Evolutionary conservation across 768 basidiomycete species (phyloP).

Genomic region (Glaciozyma martinii): DNA sequence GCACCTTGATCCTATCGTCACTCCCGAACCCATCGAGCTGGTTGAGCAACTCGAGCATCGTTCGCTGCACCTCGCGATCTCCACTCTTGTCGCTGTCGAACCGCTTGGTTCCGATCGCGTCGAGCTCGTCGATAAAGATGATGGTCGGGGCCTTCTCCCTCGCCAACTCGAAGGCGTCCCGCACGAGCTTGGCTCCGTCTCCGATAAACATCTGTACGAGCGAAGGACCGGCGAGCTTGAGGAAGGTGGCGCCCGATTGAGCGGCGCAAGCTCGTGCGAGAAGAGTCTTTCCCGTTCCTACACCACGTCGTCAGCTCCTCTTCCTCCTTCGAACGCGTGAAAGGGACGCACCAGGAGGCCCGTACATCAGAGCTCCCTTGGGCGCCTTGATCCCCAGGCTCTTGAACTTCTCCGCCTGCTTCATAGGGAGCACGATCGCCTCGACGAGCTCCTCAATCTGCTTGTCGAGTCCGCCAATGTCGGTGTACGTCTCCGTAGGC

Average conservation of each 20-base stretch:
- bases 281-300: constrained; percentile 92
- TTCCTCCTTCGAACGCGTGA: neutral
- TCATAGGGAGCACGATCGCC: constrained; percentile 96
- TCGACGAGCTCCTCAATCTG: constrained; percentile 98
- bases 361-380: constrained; percentile 98
- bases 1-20: constrained; percentile 91
- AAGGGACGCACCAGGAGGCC: constrained; percentile 69
- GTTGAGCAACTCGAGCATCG: constrained; percentile 98
- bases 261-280: constrained; percentile 96
- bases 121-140: constrained; percentile 56
- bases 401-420: constrained; percentile 97
- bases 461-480: constrained; percentile 96
- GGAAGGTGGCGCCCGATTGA: constrained; percentile 93
- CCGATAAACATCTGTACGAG: constrained; percentile 99
- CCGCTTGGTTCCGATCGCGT: constrained; percentile 97
- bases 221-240: constrained; percentile 94
- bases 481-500: constrained; percentile 93
- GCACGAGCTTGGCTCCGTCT: constrained; percentile 96
- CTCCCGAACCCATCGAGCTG: constrained; percentile 96
- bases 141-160: constrained; percentile 69
- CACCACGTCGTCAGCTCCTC: neutral
- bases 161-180: constrained; percentile 94
- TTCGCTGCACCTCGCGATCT: constrained; percentile 97
- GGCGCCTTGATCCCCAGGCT: constrained; percentile 94
- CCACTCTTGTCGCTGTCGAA: constrained; percentile 99